Evolutionary conservation across 352 stramenopile species (phyloP).

Genomic region (Pythium pyrilobum): DNA sequence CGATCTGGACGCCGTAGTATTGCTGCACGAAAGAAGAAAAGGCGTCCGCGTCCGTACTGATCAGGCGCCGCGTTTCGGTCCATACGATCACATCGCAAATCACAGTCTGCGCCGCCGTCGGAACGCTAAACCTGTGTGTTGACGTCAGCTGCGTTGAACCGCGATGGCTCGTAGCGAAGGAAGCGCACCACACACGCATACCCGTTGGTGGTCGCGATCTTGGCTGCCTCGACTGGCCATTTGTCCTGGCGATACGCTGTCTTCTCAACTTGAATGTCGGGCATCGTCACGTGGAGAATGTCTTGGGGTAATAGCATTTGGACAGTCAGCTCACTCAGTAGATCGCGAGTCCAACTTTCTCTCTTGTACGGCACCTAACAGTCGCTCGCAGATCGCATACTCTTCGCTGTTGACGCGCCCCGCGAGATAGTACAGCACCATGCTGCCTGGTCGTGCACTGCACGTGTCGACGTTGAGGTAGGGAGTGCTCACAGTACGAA

Average conservation of each 20-base stretch:
- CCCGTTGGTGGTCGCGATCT: slow-evolving; percentile 47
- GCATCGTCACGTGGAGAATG: slow-evolving; percentile 44
- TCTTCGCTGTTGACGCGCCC: slow-evolving; percentile 65
- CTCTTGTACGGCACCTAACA: slow-evolving; percentile 67
- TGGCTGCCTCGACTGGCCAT: slow-evolving; percentile 38
- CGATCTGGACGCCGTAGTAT: slow-evolving; percentile 61
- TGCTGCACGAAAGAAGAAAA: slow-evolving; percentile 60
- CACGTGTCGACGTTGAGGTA: too few relatives aligned
- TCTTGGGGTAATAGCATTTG: slow-evolving; percentile 22
- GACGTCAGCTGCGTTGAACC: neutral
- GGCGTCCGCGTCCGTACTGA: slow-evolving; percentile 54
- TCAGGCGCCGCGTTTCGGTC: slow-evolving; percentile 51
- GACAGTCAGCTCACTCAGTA: too few relatives aligned
- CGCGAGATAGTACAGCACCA: slow-evolving; percentile 60
- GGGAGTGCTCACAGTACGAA: too few relatives aligned
- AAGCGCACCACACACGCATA: slow-evolving; percentile 9
- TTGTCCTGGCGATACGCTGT: slow-evolving; percentile 33
- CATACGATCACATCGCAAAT: slow-evolving; percentile 69
- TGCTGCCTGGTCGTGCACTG: too few relatives aligned
- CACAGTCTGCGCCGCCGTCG: slow-evolving; percentile 33
- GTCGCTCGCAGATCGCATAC: slow-evolving; percentile 66
- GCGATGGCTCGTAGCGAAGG: neutral
- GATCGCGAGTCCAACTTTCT: too few relatives aligned
- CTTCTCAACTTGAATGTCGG: slow-evolving; percentile 55
- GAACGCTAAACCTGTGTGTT: slow-evolving; percentile 32